Evolutionary conservation across 129 eudicot genomes (phyloP), one percentile per base, ranked within the genome.

Genomic region (Silybum marianum): DNA sequence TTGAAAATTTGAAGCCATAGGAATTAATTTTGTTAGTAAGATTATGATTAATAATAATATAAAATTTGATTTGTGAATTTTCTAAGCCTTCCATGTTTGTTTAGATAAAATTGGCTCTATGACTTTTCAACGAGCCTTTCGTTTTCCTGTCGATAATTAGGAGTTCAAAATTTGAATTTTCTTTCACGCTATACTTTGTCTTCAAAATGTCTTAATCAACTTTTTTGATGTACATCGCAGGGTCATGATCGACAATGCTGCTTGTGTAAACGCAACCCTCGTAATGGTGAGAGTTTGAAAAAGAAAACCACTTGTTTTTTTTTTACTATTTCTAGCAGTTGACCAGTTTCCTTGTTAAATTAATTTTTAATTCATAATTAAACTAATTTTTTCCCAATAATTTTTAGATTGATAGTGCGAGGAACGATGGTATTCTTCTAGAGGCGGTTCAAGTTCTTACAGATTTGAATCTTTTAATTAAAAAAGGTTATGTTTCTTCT

Each of bases 401-500:
- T 42, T 36, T 76, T 8, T 77, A 93, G 98, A 86, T 94, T 60
- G 98, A 94, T 74, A 94, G 97, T 86, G 97, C 91, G 3, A 90
- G 98, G 80, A 92, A 94, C 68, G 94, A 89, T 54, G 92, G 94
- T 23, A 90, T 89, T 74, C 96, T 94, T 85, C 88, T 94, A 30
- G 98, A 94, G 83, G 98, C 98, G 0, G 98, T 94, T 19, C 98
- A 94, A 84, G 92, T 92, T 38, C 85, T 94, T 71, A 89, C 93
- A 6, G 98, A 94, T 90, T 84, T 90, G 58, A 90, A 94, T 80
- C 93, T 94, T 39, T 88, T 90, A 1, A 94, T 94, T 40, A 88
- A 94, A 82, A 94, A 94, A 75, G 97, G 96, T 28, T 94, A 94
- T 84, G 87, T 94, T 28, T 94, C 93, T 4, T 94, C 98, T 4